Conservation (phyloP, 1,284 basidiomycete genomes). For the Cryptococcus sp. region DNA sequence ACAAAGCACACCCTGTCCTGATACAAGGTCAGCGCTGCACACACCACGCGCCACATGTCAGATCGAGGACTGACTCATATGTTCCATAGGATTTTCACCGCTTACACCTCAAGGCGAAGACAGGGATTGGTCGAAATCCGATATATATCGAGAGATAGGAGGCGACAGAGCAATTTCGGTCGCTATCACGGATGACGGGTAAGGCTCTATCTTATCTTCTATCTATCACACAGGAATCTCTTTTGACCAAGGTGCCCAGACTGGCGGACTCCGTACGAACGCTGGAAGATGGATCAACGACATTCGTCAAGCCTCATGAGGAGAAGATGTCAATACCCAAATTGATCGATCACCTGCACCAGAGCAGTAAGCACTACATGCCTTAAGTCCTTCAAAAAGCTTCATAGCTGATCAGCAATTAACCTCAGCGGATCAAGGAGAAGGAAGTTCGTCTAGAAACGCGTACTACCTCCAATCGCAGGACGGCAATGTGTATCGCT, state of each 20-base stretch:
- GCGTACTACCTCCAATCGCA: conserved; percentile 77
- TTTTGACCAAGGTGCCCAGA: conserved; percentile 53
- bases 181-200: conserved; percentile 84
- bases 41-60: neutral
- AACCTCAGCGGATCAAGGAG: neutral
- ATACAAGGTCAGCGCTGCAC: conserved; percentile 63
- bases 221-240: conserved; percentile 4
- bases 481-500: conserved; percentile 76
- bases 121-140: conserved; percentile 28
- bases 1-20: conserved; percentile 74
- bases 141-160: conserved; percentile 55
- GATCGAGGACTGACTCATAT: conserved; percentile 42
- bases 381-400: too few relatives aligned
- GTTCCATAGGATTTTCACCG: conserved; percentile 42
- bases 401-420: neutral
- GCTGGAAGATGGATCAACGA: conserved; percentile 58
- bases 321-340: conserved; percentile 66
- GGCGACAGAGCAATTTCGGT: conserved; percentile 65
- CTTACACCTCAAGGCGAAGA: conserved; percentile 3
- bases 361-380: too few relatives aligned
- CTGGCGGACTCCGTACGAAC: conserved; percentile 73
- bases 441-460: neutral
- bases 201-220: conserved; percentile 24
- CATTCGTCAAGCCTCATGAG: conserved; percentile 74
- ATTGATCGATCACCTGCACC: conserved; percentile 59